phyloP scores from a whole-genome alignment of 768 basidiomycete species.

The Mycena belliarum region DNA sequence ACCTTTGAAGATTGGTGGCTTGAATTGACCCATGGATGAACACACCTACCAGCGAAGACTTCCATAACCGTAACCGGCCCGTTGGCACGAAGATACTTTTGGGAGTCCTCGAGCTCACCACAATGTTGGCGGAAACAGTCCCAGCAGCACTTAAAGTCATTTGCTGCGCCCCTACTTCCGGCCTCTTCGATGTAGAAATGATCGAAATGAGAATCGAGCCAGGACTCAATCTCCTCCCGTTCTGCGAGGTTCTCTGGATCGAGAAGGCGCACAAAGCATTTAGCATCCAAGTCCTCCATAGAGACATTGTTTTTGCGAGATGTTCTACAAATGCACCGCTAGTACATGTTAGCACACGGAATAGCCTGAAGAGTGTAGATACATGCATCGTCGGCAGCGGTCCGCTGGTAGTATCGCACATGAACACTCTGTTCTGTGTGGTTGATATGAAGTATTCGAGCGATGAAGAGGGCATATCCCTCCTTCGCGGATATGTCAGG shows the following conservation, averaged over 20 bases:
- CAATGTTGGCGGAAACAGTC: constrained; percentile 39
- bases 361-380: not conserved
- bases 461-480: constrained; percentile 46
- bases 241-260: constrained; percentile 21
- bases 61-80: constrained; percentile 61
- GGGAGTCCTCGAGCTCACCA: constrained; percentile 28
- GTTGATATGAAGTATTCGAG: constrained; percentile 50
- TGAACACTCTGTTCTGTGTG: constrained; percentile 15
- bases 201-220: constrained; percentile 52
- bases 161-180: constrained; percentile 22
- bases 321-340: constrained; percentile 48
- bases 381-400: constrained; percentile 16
- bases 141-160: constrained; percentile 38
- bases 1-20: constrained; percentile 38
- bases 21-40: not conserved
- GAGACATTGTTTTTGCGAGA: constrained; percentile 29
- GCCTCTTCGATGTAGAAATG: constrained; percentile 51
- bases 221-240: constrained; percentile 37
- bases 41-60: constrained; percentile 60
- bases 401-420: constrained; percentile 48
- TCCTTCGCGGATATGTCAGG: constrained; percentile 25
- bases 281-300: constrained; percentile 50
- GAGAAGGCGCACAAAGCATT: constrained; percentile 49
- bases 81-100: constrained; percentile 35
- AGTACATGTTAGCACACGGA: not conserved